Conservation (phyloP, 2,329 filamentous ascomycete species). For the Fusarium chuoi region DNA sequence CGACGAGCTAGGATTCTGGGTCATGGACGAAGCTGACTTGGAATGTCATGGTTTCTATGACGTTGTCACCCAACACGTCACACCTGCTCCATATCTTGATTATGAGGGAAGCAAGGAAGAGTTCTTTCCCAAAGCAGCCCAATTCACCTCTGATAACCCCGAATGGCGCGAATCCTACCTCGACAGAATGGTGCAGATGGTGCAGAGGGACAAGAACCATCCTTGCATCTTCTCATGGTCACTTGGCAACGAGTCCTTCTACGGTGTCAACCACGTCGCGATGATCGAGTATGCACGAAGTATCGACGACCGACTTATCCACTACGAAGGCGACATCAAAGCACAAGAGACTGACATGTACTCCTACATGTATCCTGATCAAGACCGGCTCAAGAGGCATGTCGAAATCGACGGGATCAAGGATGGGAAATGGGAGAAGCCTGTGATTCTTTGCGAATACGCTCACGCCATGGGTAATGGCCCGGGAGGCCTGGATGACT, state of each 20-base stretch:
- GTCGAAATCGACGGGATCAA: conserved; percentile 1
- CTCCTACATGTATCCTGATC: conserved; percentile 15
- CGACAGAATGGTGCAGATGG: conserved; percentile 8
- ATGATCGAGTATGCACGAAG: conserved; percentile 17
- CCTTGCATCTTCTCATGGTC: conserved; percentile 16
- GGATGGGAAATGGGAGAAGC: conserved; percentile 6
- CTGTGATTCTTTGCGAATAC: conserved; percentile 12
- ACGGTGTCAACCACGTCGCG: conserved; percentile 2
- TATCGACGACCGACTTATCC: conserved; percentile 6
- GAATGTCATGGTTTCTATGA: conserved; percentile 14
- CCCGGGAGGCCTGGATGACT: neutral
- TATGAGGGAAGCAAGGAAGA: conserved; percentile 20
- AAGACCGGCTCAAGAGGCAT: conserved; percentile 3
- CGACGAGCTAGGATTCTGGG: conserved; percentile 13
- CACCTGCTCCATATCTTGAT: conserved; percentile 6
- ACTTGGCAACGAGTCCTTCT: conserved; percentile 9
- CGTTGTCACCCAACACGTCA: conserved; percentile 5
- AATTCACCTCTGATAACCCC: conserved; percentile 11
- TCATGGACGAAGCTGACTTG: conserved; percentile 15
- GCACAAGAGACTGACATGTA: conserved; percentile 19
- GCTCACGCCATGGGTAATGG: conserved; percentile 10
- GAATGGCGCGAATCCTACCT: conserved; percentile 1
- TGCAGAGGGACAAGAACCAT: conserved; percentile 16
- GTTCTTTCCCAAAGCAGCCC: conserved; percentile 11
- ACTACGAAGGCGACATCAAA: conserved; percentile 16